A percentile compares a stretch with the other conserved stretches of the same genome.
phyloP scores from a whole-genome alignment of 306 rosid genomes.

The Abrus pulchellus region DNA sequence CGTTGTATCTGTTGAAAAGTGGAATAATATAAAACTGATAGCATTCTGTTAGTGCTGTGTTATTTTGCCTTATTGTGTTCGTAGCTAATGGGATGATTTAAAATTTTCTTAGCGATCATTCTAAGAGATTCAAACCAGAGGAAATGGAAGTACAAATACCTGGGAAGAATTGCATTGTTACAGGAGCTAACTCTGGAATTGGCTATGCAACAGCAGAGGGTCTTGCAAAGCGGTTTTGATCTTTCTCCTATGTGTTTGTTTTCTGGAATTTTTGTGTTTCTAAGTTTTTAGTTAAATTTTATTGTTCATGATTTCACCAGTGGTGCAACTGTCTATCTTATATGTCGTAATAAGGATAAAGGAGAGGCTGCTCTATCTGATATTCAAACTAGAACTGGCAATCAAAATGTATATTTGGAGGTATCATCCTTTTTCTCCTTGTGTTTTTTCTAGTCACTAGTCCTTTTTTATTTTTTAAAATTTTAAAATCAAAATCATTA shows the following conservation, averaged over 20 bases:
- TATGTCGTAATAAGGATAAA: conserved; percentile 89
- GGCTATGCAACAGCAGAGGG: conserved; percentile 91
- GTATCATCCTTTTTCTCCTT: conserved; percentile 41
- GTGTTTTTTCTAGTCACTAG: background rate
- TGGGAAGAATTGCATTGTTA: conserved; percentile 88
- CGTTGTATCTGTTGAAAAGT: background rate
- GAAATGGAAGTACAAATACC: conserved; percentile 66
- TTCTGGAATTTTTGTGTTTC: background rate
- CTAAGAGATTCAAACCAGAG: conserved; percentile 78
- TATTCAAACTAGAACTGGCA: conserved; percentile 81
- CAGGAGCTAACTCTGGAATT: conserved; percentile 97
- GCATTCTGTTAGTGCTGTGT: conserved; percentile 5
- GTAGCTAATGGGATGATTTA: conserved; percentile 23
- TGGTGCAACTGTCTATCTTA: conserved; percentile 84
- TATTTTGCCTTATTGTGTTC: conserved; percentile 4
- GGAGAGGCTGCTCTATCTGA: conserved; percentile 89
- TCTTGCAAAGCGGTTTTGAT: conserved; percentile 80
- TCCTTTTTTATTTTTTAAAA: background rate
- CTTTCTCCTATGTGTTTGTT: conserved; percentile 34
- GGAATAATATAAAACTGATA: background rate
- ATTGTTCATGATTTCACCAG: conserved; percentile 55
- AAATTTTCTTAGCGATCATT: conserved; percentile 66
- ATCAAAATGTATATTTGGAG: conserved; percentile 81
- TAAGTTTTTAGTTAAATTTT: conserved; percentile 8
- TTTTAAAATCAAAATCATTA: background rate